Percentiles rank a stretch among this genome's conserved stretches.
phyloP scores from a whole-genome alignment of 2,329 filamentous ascomycete species.

The Fusarium equiseti region DNA sequence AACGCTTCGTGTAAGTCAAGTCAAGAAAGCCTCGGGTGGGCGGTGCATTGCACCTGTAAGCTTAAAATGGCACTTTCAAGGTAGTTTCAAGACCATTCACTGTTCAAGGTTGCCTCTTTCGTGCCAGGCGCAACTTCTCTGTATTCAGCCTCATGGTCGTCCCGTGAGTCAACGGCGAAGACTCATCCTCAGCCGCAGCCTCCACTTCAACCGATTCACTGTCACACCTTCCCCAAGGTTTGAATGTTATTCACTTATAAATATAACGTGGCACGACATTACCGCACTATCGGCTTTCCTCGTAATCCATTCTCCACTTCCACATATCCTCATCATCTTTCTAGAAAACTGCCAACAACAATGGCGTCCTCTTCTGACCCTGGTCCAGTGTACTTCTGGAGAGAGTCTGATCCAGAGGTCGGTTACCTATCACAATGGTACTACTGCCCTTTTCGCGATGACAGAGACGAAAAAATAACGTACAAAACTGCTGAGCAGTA shows the following conservation, averaged over 20 bases:
- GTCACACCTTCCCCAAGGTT: neutral
- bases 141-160: neutral
- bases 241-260: neutral
- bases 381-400: slow-evolving; percentile 61
- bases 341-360: slow-evolving; percentile 18
- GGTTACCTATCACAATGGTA: slow-evolving; percentile 76
- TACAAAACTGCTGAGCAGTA: slow-evolving; percentile 67
- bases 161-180: slow-evolving; percentile 44
- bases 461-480: slow-evolving; percentile 50
- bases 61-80: neutral
- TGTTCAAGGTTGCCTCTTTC: neutral
- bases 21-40: neutral
- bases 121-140: neutral
- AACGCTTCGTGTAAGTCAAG: neutral
- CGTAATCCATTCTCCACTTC: neutral
- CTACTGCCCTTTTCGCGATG: slow-evolving; percentile 60
- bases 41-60: neutral
- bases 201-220: neutral
- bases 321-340: neutral
- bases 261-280: neutral
- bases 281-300: neutral
- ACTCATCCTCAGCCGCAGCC: slow-evolving; percentile 25
- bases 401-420: slow-evolving; percentile 58
- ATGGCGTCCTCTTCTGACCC: slow-evolving; percentile 16
- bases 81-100: neutral